These are phyloP conservation scores for Penicillium sclerotigenum DNA, from an alignment of 2,329 filamentous ascomycete genomes.

Conservation along the genomic window DNA sequence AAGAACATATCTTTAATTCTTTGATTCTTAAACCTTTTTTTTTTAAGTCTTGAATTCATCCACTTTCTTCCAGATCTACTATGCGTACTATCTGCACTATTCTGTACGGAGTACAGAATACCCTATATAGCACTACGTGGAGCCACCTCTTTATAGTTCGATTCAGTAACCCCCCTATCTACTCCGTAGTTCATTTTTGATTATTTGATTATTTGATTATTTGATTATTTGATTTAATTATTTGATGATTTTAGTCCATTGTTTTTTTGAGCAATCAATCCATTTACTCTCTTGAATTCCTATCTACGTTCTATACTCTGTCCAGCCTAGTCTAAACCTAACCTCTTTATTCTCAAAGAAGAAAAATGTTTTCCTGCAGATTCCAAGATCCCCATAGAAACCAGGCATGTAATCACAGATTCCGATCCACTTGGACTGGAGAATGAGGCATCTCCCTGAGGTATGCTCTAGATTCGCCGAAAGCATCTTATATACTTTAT, in stretches of 20 bases:
- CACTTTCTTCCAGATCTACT: background rate
- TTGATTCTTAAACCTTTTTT: too few species aligned
- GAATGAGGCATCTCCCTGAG: background rate
- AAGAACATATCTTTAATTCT: background rate
- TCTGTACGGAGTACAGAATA: background rate
- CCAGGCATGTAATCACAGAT: background rate
- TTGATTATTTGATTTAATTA: background rate
- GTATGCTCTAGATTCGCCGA: background rate
- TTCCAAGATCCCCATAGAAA: slow-evolving; percentile 10
- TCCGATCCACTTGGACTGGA: background rate
- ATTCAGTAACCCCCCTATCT: background rate
- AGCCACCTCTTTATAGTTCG: too few species aligned
- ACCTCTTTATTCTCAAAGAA: background rate
- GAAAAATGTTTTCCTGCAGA: slow-evolving; percentile 3
- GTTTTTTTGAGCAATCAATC: background rate
- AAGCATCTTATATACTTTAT: background rate
- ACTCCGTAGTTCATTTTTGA: too few species aligned
- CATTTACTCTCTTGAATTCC: background rate
- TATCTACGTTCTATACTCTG: background rate
- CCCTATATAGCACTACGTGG: background rate
- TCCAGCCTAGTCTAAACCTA: background rate
- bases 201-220: too few species aligned
- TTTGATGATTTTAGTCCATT: background rate
- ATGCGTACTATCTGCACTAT: background rate
- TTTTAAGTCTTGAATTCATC: too few species aligned